Conservation (phyloP, 257 asterid species). For the Gynochthodes officinalis region DNA sequence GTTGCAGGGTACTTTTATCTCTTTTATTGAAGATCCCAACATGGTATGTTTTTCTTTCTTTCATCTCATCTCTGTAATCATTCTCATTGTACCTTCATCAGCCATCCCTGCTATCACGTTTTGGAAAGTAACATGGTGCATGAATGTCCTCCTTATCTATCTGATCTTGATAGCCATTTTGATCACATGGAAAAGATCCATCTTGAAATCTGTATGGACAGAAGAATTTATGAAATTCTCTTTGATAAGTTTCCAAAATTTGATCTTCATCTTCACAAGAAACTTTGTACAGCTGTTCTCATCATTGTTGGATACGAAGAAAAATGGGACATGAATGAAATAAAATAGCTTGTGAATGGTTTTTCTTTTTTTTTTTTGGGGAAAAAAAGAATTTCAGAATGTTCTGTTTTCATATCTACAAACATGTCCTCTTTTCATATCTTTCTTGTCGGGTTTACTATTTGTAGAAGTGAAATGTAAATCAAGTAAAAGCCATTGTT, state of each 20-base stretch:
- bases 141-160: not conserved
- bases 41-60: constrained; percentile 34
- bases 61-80: not conserved
- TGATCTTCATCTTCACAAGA: not conserved
- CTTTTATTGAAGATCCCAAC: constrained; percentile 29
- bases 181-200: not conserved
- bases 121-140: not conserved
- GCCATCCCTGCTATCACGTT: not conserved
- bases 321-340: not conserved
- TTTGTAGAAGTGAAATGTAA: not conserved
- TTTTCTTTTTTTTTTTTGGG: no score
- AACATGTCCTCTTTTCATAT: not conserved
- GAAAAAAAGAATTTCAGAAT: not conserved
- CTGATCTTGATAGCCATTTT: not conserved
- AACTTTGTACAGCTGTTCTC: not conserved
- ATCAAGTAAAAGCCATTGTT: not conserved
- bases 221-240: not conserved
- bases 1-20: constrained; percentile 12
- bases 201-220: not conserved
- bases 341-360: not conserved
- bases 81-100: not conserved
- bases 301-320: not conserved
- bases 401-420: not conserved
- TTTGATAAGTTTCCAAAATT: not conserved
- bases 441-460: not conserved